Conservation (phyloP, 345 rosid genomes). For the Chamaenerion angustifolium region DNA sequence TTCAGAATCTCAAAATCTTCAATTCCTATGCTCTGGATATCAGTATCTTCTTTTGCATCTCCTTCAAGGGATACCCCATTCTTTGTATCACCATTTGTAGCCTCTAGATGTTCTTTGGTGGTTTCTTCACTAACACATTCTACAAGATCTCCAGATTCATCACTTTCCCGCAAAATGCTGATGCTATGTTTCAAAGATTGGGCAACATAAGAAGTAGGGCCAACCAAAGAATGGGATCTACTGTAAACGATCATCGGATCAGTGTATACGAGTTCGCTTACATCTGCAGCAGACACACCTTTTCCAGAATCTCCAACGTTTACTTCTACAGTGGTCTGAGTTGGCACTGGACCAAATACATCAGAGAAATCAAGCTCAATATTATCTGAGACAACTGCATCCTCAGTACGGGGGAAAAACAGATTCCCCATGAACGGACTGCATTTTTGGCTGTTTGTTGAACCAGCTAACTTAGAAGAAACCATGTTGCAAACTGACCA, state of each 20-base stretch:
- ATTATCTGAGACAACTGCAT: constrained; percentile 26
- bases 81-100: constrained; percentile 15
- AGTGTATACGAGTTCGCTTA: constrained; percentile 31
- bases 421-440: constrained; percentile 23
- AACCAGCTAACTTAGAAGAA: constrained; percentile 30
- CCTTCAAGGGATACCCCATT: constrained; percentile 13
- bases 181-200: constrained; percentile 53
- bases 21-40: constrained; percentile 33
- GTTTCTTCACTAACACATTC: constrained; percentile 22
- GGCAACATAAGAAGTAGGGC: constrained; percentile 55
- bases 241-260: constrained; percentile 57
- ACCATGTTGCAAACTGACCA: constrained; percentile 28
- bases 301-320: constrained; percentile 15
- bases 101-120: constrained; percentile 21
- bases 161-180: constrained; percentile 34
- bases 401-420: constrained; percentile 27
- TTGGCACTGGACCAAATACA: constrained; percentile 55
- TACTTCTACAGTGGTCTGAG: constrained; percentile 20
- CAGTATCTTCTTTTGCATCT: constrained; percentile 11
- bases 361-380: constrained; percentile 62
- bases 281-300: constrained; percentile 16
- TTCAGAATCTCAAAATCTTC: constrained; percentile 83
- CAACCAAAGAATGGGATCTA: constrained; percentile 85
- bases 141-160: constrained; percentile 33
- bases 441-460: constrained; percentile 12